A percentile compares a stretch with the other conserved stretches of the same genome.
Conservation (phyloP, 768 basidiomycete species). For the Tulasnella sp. region DNA sequence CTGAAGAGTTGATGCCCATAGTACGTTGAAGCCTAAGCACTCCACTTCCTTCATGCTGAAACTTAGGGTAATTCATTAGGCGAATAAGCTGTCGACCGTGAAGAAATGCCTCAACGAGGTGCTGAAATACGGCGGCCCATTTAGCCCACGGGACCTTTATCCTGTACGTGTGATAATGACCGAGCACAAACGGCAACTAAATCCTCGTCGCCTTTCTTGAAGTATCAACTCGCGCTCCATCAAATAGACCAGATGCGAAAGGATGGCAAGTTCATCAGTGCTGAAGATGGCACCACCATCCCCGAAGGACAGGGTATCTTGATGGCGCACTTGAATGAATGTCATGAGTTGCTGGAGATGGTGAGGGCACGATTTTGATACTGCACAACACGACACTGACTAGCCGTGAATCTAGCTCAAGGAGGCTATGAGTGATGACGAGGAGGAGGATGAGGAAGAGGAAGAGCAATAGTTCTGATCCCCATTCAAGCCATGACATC, state of each 20-base stretch:
- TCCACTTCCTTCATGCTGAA: neutral
- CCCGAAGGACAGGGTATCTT: slow-evolving; percentile 96
- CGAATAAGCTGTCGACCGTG: slow-evolving; percentile 92
- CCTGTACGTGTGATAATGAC: slow-evolving; percentile 49
- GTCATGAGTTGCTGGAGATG: slow-evolving; percentile 94
- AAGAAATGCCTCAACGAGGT: slow-evolving; percentile 97
- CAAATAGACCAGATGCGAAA: slow-evolving; percentile 90
- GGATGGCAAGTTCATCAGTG: slow-evolving; percentile 88
- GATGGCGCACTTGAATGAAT: slow-evolving; percentile 92
- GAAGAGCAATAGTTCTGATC: neutral
- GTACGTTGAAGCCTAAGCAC: slow-evolving; percentile 40
- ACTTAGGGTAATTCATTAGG: slow-evolving; percentile 40
- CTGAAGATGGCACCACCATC: slow-evolving; percentile 64
- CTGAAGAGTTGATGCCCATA: slow-evolving; percentile 95
- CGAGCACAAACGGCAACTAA: neutral
- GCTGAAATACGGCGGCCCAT: slow-evolving; percentile 88
- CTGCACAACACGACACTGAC: slow-evolving; percentile 8
- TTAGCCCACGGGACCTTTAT: slow-evolving; percentile 85
- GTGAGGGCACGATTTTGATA: slow-evolving; percentile 35
- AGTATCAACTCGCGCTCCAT: slow-evolving; percentile 91
- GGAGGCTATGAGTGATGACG: slow-evolving; percentile 73
- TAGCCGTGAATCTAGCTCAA: slow-evolving; percentile 45
- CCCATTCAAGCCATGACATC: neutral
- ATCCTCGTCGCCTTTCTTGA: slow-evolving; percentile 19
- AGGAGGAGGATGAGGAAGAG: slow-evolving; percentile 27